Base-by-base conservation (phyloP, 305 asterid genomes). In the Fraxinus greggii region DNA sequence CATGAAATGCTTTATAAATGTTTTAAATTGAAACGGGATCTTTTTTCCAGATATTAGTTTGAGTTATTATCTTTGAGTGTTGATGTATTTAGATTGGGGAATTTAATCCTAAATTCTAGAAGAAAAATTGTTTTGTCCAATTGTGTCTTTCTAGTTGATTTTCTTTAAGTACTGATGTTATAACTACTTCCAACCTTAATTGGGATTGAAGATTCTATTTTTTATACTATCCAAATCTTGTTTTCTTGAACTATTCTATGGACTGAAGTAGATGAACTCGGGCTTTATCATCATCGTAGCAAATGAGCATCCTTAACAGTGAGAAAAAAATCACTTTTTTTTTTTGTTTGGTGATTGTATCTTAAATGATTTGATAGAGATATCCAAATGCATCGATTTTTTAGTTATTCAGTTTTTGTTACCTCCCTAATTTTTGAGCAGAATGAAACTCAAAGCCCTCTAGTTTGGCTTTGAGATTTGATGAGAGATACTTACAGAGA, bases 401-500 rank as follows among this genome's bases (percentile, higher is more conserved):
- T 23, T 51, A 51, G 63, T 4, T 51, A 2, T 48, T 48, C 59
- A 48, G 7, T 51, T 48, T 51, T n/a, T 51, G 63, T 51, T 51
- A 51, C 24, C 24, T 17, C 24, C 63, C 63, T 51, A 17, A 17
- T 5, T 51, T 51, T 51, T 51, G 8, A n/a, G 63, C 63, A 51
- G 23, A 17, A 3, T 51, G 23, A 51, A 51, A 51, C 63, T 51
- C 63, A 51, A 6, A 17, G 63, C 63, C 76, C 40, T 54, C 24
- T 59, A 7, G 59, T 51, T 54, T 65, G 45, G 74, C 21, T 82
- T 82, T 29, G 19, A 35, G 23, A 51, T 77, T 65, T 19, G 29
- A 84, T 28, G n/a, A 24, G 48, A 69, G 81, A 54, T 76, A 48
- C 67, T 38, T 51, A 65, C 31, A 40, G 36, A n/a, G 75, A 74